These are phyloP conservation scores for Fusarium denticulatum DNA, from an alignment of 2,329 filamentous ascomycete species.

Conservation along the genomic window DNA sequence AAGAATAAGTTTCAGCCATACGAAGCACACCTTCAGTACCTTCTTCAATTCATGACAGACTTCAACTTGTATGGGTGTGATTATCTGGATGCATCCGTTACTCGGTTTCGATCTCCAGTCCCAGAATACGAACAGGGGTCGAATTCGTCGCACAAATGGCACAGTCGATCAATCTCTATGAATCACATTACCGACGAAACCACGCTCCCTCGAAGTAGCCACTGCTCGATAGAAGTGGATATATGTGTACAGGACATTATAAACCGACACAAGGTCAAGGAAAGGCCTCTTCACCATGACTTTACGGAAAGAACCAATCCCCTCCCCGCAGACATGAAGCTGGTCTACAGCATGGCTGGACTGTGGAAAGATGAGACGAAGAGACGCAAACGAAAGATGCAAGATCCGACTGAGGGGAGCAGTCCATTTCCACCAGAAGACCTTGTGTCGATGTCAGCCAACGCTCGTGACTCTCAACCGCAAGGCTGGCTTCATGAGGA, in stretches of 20 bases:
- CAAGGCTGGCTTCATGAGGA: slow-evolving; percentile 94
- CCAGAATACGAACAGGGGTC: slow-evolving; percentile 72
- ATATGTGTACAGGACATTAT: slow-evolving; percentile 87
- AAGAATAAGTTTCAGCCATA: slow-evolving; percentile 87
- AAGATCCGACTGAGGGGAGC: slow-evolving; percentile 69
- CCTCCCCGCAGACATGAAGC: slow-evolving; percentile 74
- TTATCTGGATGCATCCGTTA: slow-evolving; percentile 78
- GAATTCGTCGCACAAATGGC: slow-evolving; percentile 78
- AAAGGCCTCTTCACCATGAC: slow-evolving; percentile 85
- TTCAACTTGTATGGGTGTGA: slow-evolving; percentile 97
- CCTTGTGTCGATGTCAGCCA: slow-evolving; percentile 88
- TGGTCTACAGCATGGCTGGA: slow-evolving; percentile 93
- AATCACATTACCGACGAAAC: slow-evolving; percentile 63
- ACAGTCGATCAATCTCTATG: slow-evolving; percentile 74
- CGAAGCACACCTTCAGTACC: slow-evolving; percentile 91
- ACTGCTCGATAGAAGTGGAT: slow-evolving; percentile 91
- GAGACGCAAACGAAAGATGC: slow-evolving; percentile 78
- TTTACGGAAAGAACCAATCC: slow-evolving; percentile 79
- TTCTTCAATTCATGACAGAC: slow-evolving; percentile 97
- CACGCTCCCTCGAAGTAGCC: slow-evolving; percentile 78
- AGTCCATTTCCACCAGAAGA: slow-evolving; percentile 85
- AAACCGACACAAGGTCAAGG: slow-evolving; percentile 79
- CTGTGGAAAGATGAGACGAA: slow-evolving; percentile 91
- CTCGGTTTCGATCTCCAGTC: slow-evolving; percentile 79
- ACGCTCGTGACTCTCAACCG: slow-evolving; percentile 75